Percentiles rank a stretch among this genome's conserved stretches.
These are phyloP conservation scores for Erodium trifolium DNA, from an alignment of 441 rosid genomes.

Conservation along the genomic window DNA sequence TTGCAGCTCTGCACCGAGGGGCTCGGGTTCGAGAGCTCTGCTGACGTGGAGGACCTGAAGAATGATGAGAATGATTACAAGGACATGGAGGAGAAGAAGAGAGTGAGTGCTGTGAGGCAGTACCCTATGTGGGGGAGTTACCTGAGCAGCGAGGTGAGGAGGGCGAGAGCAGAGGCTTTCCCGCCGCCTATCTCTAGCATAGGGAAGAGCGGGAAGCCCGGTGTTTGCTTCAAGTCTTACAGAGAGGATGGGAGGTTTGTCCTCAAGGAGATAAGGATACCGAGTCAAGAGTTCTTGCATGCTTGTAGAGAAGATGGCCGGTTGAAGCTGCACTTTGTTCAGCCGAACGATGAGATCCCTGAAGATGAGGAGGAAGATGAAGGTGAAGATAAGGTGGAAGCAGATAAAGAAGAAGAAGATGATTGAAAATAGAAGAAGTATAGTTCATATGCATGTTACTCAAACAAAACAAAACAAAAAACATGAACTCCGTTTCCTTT, in stretches of 20 bases:
- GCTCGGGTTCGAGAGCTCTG: conserved; percentile 78
- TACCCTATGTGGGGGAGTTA: conserved; percentile 11
- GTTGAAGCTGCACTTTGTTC: conserved; percentile 51
- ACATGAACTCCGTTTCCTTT: neutral
- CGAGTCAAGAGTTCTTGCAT: conserved; percentile 59
- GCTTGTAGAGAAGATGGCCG: conserved; percentile 78
- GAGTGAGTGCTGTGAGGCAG: conserved; percentile 9
- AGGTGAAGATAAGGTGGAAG: conserved; percentile 10
- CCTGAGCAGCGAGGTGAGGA: conserved; percentile 23
- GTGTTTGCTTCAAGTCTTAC: conserved; percentile 66
- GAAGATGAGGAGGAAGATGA: conserved; percentile 32
- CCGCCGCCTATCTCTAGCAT: conserved; percentile 67
- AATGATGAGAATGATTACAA: conserved; percentile 19
- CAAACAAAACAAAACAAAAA: conserved; percentile 13
- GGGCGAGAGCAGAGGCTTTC: conserved; percentile 29
- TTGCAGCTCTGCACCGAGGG: conserved; percentile 88
- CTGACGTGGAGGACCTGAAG: conserved; percentile 45
- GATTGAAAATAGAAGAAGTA: conserved; percentile 8
- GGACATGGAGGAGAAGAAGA: conserved; percentile 25
- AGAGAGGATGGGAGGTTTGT: conserved; percentile 75
- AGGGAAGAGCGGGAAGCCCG: conserved; percentile 51
- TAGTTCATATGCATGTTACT: neutral
- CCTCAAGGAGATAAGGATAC: conserved; percentile 62
- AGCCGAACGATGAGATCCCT: conserved; percentile 28
- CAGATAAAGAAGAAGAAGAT: conserved; percentile 22